Conservation (phyloP, 345 rosid species). For the Salix exigua region DNA sequence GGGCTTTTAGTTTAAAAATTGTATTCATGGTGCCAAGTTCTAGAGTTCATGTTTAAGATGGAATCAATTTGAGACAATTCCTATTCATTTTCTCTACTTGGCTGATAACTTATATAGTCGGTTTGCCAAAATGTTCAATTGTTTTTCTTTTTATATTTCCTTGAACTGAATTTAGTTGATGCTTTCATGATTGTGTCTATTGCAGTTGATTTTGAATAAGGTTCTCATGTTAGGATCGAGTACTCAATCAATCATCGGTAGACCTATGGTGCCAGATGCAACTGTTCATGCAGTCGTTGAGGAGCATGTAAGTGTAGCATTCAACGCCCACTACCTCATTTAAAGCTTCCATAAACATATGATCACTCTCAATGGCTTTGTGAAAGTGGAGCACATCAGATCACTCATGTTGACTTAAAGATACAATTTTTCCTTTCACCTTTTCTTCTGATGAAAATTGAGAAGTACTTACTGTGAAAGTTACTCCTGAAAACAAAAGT, state of each 20-base stretch:
- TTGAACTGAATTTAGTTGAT: neutral
- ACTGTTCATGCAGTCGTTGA: constrained; percentile 92
- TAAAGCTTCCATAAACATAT: neutral
- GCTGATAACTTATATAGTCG: neutral
- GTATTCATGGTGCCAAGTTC: neutral
- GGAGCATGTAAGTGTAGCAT: constrained; percentile 72
- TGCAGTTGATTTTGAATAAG: constrained; percentile 81
- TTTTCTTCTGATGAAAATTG: neutral
- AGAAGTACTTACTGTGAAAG: neutral
- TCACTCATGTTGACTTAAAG: neutral
- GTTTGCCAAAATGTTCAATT: too few relatives aligned
- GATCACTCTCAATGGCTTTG: neutral
- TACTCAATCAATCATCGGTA: constrained; percentile 69
- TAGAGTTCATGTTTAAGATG: neutral
- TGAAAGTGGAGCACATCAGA: neutral
- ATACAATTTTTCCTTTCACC: neutral
- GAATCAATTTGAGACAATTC: too few relatives aligned
- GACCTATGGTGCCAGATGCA: constrained; percentile 82
- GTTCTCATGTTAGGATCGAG: constrained; percentile 79
- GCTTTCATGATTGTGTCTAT: constrained; percentile 1
- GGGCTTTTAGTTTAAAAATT: neutral
- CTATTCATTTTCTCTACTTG: neutral
- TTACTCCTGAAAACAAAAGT: neutral
- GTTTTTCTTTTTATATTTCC: too few relatives aligned
- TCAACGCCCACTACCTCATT: too few relatives aligned